Evolutionary conservation across 371 early-diverging fungal genomes (phyloP), one percentile per base, ranked within the genome.

Genomic region (Funneliformis caledonium): DNA sequence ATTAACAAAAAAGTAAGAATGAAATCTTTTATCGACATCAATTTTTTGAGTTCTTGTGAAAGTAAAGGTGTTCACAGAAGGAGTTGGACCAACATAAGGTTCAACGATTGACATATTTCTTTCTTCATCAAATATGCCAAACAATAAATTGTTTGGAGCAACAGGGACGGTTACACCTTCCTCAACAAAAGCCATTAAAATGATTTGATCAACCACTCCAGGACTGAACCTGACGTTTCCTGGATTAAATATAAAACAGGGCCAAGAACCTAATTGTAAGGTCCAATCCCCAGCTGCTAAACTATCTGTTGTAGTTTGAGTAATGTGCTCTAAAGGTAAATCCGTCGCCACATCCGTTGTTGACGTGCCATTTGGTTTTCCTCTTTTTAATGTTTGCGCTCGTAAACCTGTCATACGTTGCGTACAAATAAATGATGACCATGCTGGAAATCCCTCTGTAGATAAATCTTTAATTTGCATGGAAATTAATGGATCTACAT

Each of bases 1-100:
- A 47, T 70, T 70, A 70, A 70, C 47, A 45, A 19, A 16, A 22
- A 70, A 70, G 14, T 70, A 42, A n/a, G 16, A 47, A 70, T 70
- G 7, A 33, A 0, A 4, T 1, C 4, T 26, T 1, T 70, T 70
- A n/a, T 47, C n/a, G 11, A 47, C 16, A 45, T 26, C 70, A 6
- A 47, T 5, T 70, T 45, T 42, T 45, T 45, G 22, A 33, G 12
- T 47, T 10, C n/a, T 33, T 5, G 70, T 70, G 43, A 70, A 70
- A 7, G 70, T 70, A 70, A 7, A 70, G 43, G 42, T 42, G n/a
- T 70, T 70, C 2, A 45, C n/a, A 4, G 70, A 45, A 45, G 70
- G 45, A 0, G 11, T 19, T 22, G 12, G 7, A 45, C 16, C 6
- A 47, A 43, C n/a, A 47, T 47, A 70, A 11, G 70, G 70, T 1